These are phyloP conservation scores for Hansenula lynferdii DNA, from an alignment of 1,139 yeast genomes.

Conservation along the genomic window DNA sequence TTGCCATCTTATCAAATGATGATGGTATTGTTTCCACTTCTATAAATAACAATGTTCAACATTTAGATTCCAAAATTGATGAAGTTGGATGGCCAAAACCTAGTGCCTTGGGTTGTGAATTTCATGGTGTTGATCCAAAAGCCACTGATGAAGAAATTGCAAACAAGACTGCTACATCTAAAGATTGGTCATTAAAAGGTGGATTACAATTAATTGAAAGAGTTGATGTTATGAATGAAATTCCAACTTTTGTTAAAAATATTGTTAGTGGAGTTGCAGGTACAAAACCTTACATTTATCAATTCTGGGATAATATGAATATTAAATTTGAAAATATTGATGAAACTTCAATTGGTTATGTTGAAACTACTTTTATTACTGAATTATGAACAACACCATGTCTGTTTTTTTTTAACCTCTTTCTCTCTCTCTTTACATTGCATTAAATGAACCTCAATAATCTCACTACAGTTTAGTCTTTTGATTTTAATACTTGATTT, in stretches of 20 bases:
- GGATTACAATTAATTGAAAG: conserved; percentile 70
- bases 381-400: too few relatives aligned
- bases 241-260: conserved; percentile 89
- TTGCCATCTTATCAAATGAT: conserved; percentile 68
- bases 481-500: not conserved
- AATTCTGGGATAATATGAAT: conserved; percentile 58
- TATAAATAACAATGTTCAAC: conserved; percentile 60
- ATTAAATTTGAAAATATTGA: conserved; percentile 32
- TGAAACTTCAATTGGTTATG: conserved; percentile 69
- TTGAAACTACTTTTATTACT: conserved; percentile 77
- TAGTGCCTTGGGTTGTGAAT: conserved; percentile 52
- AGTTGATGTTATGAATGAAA: conserved; percentile 96
- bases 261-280: conserved; percentile 95
- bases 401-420: too few relatives aligned
- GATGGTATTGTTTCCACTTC: conserved; percentile 64
- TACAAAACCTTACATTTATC: conserved; percentile 92
- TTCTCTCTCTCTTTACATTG: too few relatives aligned
- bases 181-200: conserved; percentile 45
- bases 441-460: too few relatives aligned
- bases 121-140: conserved; percentile 42
- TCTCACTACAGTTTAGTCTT: not conserved
- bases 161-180: conserved; percentile 27
- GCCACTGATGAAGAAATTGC: conserved; percentile 36
- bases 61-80: conserved; percentile 55
- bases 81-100: conserved; percentile 96